Percentiles rank a stretch among this genome's conserved stretches.
phyloP scores from a whole-genome alignment of 805 yeast genomes.

The Candida vaughaniae region DNA sequence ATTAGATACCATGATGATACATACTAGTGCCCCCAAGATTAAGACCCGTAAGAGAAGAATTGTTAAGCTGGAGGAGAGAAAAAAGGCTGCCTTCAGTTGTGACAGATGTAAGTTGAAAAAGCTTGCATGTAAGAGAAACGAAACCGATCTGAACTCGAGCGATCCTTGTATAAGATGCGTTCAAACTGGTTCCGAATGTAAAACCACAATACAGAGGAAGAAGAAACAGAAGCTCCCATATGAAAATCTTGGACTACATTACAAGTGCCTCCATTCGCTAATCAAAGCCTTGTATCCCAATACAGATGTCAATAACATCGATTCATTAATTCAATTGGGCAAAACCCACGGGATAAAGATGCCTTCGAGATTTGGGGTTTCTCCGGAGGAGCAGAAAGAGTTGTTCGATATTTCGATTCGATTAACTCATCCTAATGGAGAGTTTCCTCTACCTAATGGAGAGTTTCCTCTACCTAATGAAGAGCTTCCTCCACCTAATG shows the following conservation, averaged over 20 bases:
- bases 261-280: conserved; percentile 38
- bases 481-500: too few species aligned
- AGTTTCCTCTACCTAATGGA: too few species aligned
- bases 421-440: neutral
- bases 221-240: conserved; percentile 41
- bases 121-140: conserved; percentile 1
- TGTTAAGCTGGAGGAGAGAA: neutral
- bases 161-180: conserved; percentile 1
- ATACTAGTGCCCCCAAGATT: too few species aligned
- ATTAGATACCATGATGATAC: too few species aligned
- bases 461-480: too few species aligned
- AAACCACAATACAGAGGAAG: conserved; percentile 27
- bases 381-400: neutral
- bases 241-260: conserved; percentile 43
- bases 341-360: neutral
- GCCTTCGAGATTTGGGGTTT: neutral
- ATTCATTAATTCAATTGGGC: conserved; percentile 10
- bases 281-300: conserved; percentile 45
- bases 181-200: neutral
- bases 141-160: neutral
- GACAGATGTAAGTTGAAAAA: conserved; percentile 4
- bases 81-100: conserved; percentile 3
- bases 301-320: conserved; percentile 42
- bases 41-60: neutral
- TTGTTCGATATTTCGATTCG: neutral